These are phyloP conservation scores for Pisolithus marmoratus DNA, from an alignment of 768 basidiomycete species.

Conservation along the genomic window DNA sequence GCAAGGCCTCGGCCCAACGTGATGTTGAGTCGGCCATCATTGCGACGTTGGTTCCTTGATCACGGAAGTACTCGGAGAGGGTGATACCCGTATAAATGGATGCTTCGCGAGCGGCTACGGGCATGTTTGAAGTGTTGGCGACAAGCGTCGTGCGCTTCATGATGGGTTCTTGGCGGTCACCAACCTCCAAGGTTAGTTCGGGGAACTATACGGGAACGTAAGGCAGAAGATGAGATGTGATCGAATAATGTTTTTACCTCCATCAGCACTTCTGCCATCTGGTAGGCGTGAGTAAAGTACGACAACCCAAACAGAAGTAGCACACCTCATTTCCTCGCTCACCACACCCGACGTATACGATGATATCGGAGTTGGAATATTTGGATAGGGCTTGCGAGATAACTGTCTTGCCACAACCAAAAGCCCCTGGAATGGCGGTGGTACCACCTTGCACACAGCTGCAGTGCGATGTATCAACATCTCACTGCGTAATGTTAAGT, in stretches of 20 bases:
- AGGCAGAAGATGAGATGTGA: conserved; percentile 1
- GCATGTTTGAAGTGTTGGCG: conserved; percentile 99
- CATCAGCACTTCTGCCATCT: conserved; percentile 99
- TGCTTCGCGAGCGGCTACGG: conserved; percentile 97
- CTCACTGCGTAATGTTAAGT: background rate
- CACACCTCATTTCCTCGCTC: conserved; percentile 94
- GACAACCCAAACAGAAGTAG: conserved; percentile 39
- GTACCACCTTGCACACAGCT: conserved; percentile 97
- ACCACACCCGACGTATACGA: conserved; percentile 98
- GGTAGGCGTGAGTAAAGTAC: conserved; percentile 8
- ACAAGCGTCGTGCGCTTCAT: conserved; percentile 99
- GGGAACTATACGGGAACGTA: conserved; percentile 55
- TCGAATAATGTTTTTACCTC: conserved; percentile 45
- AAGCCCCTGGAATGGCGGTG: conserved; percentile 97
- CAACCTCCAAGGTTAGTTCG: conserved; percentile 86
- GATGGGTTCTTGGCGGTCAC: conserved; percentile 93
- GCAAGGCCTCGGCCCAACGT: conserved; percentile 97
- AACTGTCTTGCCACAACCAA: conserved; percentile 98
- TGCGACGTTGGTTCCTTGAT: conserved; percentile 94
- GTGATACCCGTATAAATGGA: conserved; percentile 99
- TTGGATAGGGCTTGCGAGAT: conserved; percentile 98
- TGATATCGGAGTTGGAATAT: conserved; percentile 98
- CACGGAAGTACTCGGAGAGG: conserved; percentile 98
- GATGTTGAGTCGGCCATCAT: conserved; percentile 99
- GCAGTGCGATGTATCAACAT: conserved; percentile 3